Conservation (phyloP, 1,139 yeast genomes). For the Kodamaea sp. region DNA sequence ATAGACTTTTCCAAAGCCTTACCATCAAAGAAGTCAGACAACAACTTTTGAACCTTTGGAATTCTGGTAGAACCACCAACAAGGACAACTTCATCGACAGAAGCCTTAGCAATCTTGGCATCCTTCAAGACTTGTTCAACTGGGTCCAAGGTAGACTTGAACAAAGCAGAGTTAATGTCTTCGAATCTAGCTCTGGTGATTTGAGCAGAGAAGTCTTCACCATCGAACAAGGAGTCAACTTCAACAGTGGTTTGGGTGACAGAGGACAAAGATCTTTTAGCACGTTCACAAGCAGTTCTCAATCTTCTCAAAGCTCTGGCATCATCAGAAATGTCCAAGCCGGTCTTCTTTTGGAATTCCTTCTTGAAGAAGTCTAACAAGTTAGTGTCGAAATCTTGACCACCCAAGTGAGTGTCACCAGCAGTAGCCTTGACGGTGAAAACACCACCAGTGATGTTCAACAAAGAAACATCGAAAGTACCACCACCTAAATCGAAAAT, state of each 20-base stretch:
- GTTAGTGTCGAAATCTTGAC: slow-evolving; percentile 98
- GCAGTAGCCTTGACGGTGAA: slow-evolving; percentile 99
- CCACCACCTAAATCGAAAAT: slow-evolving; percentile 98
- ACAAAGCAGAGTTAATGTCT: slow-evolving; percentile 92
- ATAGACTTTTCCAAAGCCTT: slow-evolving; percentile 94
- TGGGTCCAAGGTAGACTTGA: slow-evolving; percentile 95
- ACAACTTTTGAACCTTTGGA: slow-evolving; percentile 97
- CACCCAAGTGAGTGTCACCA: slow-evolving; percentile 99
- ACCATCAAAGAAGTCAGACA: slow-evolving; percentile 97
- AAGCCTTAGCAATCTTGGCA: slow-evolving; percentile 84
- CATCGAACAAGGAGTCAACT: slow-evolving; percentile 94
- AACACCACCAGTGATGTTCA: slow-evolving; percentile 98
- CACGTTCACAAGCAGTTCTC: slow-evolving; percentile 99
- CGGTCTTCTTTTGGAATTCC: slow-evolving; percentile 96
- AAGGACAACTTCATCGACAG: slow-evolving; percentile 92
- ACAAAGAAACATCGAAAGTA: slow-evolving; percentile 96
- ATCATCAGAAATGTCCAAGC: slow-evolving; percentile 85
- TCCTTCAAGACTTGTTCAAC: slow-evolving; percentile 98
- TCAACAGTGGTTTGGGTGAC: slow-evolving; percentile 96
- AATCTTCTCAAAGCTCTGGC: slow-evolving; percentile 97
- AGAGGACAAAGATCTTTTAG: slow-evolving; percentile 97
- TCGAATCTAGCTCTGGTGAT: slow-evolving; percentile 99
- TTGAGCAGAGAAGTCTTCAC: slow-evolving; percentile 94
- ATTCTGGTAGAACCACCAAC: slow-evolving; percentile 99
- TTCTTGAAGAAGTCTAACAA: slow-evolving; percentile 89